A percentile compares a stretch with the other conserved stretches of the same genome.
Evolutionary conservation across 208 protist species (phyloP).

Genomic region (Novymonas esmeraldas): DNA sequence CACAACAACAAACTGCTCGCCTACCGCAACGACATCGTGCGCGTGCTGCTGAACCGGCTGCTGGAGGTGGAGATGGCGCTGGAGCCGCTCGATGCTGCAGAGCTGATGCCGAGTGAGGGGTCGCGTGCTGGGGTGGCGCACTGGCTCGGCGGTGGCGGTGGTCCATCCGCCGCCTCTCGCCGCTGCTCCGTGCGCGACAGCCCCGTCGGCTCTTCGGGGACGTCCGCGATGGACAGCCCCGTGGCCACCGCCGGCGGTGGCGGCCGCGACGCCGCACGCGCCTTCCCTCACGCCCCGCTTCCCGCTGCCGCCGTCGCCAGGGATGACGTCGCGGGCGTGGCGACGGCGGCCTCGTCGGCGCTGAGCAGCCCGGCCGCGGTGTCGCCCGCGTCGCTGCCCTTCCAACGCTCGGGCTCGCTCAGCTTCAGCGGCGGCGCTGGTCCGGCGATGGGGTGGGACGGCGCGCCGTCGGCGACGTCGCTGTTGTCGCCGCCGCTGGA

Average conservation of each 20-base stretch:
- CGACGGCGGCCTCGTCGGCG: conserved; percentile 11
- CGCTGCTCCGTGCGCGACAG: background rate
- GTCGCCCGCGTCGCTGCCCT: conserved; percentile 2
- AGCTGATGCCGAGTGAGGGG: background rate
- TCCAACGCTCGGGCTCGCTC: background rate
- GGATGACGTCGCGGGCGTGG: background rate
- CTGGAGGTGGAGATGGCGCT: conserved; percentile 70
- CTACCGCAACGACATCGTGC: conserved; percentile 69
- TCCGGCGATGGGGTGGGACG: background rate
- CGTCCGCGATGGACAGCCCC: conserved; percentile 13
- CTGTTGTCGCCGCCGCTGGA: conserved; percentile 8
- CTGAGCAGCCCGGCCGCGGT: conserved; percentile 15
- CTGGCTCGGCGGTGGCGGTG: conserved; percentile 2
- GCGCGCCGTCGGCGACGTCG: background rate
- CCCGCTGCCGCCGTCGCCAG: background rate
- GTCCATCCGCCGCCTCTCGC: background rate
- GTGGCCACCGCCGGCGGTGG: background rate
- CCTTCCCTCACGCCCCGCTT: background rate
- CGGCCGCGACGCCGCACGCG: background rate
- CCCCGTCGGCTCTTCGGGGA: conserved; percentile 16
- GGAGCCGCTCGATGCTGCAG: conserved; percentile 37
- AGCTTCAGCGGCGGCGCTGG: background rate
- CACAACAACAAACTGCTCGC: conserved; percentile 77
- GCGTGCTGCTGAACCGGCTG: conserved; percentile 62
- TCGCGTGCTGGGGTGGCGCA: background rate